These are phyloP conservation scores for Castanea crenata DNA, from an alignment of 306 rosid species.

Conservation along the genomic window DNA sequence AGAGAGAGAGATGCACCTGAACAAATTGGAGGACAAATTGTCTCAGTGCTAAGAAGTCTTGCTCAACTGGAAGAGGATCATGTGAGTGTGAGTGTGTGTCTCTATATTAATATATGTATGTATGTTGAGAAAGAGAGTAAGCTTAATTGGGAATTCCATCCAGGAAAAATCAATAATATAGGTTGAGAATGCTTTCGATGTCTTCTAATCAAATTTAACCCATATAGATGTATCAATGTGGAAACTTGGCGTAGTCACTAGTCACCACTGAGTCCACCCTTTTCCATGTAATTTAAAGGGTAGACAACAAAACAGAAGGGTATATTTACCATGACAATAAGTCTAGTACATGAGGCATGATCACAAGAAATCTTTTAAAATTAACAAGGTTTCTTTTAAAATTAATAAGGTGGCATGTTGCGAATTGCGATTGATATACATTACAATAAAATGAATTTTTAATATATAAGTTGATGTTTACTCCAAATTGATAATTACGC, in stretches of 20 bases:
- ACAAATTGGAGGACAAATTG: neutral
- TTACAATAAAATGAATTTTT: too few relatives aligned
- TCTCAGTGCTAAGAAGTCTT: neutral
- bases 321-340: too few relatives aligned
- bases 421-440: too few relatives aligned
- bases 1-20: neutral
- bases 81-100: neutral
- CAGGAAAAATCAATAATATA: neutral
- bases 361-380: too few relatives aligned
- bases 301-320: neutral
- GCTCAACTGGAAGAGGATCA: neutral
- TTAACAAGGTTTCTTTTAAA: too few relatives aligned
- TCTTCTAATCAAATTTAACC: conserved; percentile 18
- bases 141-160: conserved; percentile 24
- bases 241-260: neutral
- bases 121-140: neutral
- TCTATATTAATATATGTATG: neutral
- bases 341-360: too few relatives aligned
- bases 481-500: too few relatives aligned
- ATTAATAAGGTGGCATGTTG: too few relatives aligned
- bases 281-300: neutral
- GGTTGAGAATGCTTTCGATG: conserved; percentile 14
- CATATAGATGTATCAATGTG: neutral
- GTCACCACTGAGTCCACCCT: neutral
- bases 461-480: too few relatives aligned